Evolutionary conservation across 2,329 filamentous ascomycete genomes (phyloP).

Genomic region (Sodiomyces alkalinus): DNA sequence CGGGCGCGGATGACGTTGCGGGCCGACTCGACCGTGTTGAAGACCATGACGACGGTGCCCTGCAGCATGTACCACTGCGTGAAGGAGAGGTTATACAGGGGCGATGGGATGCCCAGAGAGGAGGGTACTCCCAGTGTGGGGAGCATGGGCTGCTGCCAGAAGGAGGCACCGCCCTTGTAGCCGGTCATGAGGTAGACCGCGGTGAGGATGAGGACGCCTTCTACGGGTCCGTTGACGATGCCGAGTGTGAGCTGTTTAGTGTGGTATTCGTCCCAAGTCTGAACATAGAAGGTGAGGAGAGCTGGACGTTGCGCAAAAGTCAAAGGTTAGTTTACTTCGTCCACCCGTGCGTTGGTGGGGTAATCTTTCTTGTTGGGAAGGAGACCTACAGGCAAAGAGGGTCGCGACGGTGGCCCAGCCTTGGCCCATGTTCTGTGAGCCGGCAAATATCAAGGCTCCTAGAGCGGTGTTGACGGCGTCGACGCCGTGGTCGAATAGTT

Average conservation of each 20-base stretch:
- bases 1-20: slow-evolving; percentile 75
- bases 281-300: slow-evolving; percentile 91
- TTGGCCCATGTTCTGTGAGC: slow-evolving; percentile 84
- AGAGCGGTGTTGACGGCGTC: slow-evolving; percentile 94
- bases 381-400: slow-evolving; percentile 60
- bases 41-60: slow-evolving; percentile 63
- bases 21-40: slow-evolving; percentile 70
- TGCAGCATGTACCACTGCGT: slow-evolving; percentile 89
- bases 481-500: slow-evolving; percentile 95
- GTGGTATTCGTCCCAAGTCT: slow-evolving; percentile 99
- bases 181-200: slow-evolving; percentile 73
- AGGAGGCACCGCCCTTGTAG: slow-evolving; percentile 71
- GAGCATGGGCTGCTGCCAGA: slow-evolving; percentile 82
- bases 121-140: slow-evolving; percentile 53
- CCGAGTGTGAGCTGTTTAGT: slow-evolving; percentile 91
- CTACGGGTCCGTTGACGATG: slow-evolving; percentile 84
- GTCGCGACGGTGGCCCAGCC: slow-evolving; percentile 75
- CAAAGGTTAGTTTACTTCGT: slow-evolving; percentile 2
- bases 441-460: slow-evolving; percentile 82
- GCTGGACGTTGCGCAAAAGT: too few species aligned
- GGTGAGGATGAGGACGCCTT: slow-evolving; percentile 78
- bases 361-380: slow-evolving; percentile 1
- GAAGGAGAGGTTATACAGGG: slow-evolving; percentile 67
- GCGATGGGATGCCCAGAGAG: slow-evolving; percentile 47
- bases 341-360: neutral